These are phyloP conservation scores for Pouteria glomerata DNA, from an alignment of 148 eudicot species.

Conservation along the genomic window DNA sequence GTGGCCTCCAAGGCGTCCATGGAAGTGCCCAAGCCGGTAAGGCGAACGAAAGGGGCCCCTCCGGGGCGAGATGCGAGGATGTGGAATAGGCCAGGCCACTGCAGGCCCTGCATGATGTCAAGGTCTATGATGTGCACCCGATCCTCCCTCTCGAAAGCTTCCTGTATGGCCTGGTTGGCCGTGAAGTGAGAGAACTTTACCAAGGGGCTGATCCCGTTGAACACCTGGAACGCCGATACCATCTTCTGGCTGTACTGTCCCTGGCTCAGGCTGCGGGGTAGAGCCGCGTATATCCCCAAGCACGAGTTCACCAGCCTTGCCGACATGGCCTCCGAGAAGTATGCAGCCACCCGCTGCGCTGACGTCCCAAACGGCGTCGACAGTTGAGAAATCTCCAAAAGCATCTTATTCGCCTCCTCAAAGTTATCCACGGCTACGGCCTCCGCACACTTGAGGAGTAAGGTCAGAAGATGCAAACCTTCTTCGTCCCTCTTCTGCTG, in stretches of 20 bases:
- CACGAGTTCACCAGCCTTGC: slow-evolving; percentile 62
- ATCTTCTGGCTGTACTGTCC: slow-evolving; percentile 50
- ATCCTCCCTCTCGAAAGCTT: slow-evolving; percentile 82
- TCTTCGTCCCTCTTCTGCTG: slow-evolving; percentile 68
- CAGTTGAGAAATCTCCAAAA: slow-evolving; percentile 69
- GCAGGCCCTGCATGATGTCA: slow-evolving; percentile 93
- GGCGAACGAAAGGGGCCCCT: slow-evolving; percentile 71
- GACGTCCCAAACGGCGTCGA: slow-evolving; percentile 91
- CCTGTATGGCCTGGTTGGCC: slow-evolving; percentile 93
- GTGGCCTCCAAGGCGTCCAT: slow-evolving; percentile 73
- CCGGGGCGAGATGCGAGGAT: slow-evolving; percentile 84
- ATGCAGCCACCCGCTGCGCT: slow-evolving; percentile 89
- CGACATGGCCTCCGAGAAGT: slow-evolving; percentile 97
- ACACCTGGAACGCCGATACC: slow-evolving; percentile 81
- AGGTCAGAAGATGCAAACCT: slow-evolving; percentile 74
- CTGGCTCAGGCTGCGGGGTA: slow-evolving; percentile 44
- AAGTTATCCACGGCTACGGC: slow-evolving; percentile 64
- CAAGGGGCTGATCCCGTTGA: slow-evolving; percentile 89
- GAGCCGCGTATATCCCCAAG: slow-evolving; percentile 57
- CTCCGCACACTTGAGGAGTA: slow-evolving; percentile 85
- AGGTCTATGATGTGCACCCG: slow-evolving; percentile 86
- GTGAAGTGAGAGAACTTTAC: slow-evolving; percentile 95
- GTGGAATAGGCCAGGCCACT: slow-evolving; percentile 95
- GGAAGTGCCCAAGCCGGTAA: slow-evolving; percentile 79
- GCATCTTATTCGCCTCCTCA: slow-evolving; percentile 74